Conservation (phyloP, 805 yeast genomes). For the Clavispora asparagi region DNA sequence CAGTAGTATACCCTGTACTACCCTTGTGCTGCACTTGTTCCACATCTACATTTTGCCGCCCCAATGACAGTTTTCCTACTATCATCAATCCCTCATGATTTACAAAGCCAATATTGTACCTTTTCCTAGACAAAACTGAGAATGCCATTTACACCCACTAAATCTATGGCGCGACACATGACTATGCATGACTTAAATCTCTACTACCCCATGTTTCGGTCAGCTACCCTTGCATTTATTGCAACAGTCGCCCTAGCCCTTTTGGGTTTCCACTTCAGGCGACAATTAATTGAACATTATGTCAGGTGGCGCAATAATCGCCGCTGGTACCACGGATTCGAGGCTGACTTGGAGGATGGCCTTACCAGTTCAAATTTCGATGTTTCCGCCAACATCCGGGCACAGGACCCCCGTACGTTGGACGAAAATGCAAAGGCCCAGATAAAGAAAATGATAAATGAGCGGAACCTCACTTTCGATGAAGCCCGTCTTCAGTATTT, state of each 20-base stretch:
- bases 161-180: too few relatives aligned
- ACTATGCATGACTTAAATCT: background rate
- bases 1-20: too few relatives aligned
- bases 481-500: conserved; percentile 59
- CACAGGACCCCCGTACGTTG: conserved; percentile 52
- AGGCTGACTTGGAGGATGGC: conserved; percentile 50
- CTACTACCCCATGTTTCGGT: background rate
- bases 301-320: conserved; percentile 5
- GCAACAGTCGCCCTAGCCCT: conserved; percentile 13
- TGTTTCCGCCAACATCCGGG: conserved; percentile 34
- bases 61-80: too few relatives aligned
- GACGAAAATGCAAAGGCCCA: conserved; percentile 48
- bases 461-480: conserved; percentile 52
- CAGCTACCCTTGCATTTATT: conserved; percentile 1
- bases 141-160: too few relatives aligned
- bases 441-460: conserved; percentile 51
- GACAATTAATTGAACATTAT: conserved; percentile 13
- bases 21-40: too few relatives aligned
- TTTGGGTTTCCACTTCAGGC: conserved; percentile 28
- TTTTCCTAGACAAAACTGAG: too few relatives aligned
- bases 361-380: conserved; percentile 56
- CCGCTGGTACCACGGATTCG: conserved; percentile 25
- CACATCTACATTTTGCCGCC: too few relatives aligned
- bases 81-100: too few relatives aligned
- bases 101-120: too few relatives aligned